Evolutionary conservation across 306 rosid species (phyloP), one percentile per base, ranked within the genome.

Genomic region (Lablab purpureus): DNA sequence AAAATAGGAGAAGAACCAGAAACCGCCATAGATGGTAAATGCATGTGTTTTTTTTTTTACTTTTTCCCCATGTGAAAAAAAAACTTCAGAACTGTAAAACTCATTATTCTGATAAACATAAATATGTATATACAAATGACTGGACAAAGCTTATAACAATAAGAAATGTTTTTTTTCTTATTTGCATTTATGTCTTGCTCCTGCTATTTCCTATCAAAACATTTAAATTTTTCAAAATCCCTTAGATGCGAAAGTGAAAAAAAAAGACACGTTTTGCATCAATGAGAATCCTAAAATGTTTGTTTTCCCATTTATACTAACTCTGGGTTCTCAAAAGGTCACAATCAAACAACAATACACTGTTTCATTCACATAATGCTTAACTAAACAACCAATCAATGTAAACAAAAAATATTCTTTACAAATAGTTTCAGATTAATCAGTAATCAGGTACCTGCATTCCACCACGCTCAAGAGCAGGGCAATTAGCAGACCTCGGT

Each of bases 401-500:
- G 3, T 4, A 47, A 15, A 47, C 0, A 51, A 40, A 40, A 9
- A 40, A 9, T 0, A 13, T 40, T 2, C 45, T 40, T 40, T 40
- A 10, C 45, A 40, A 10, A 37, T 6, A 37, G 43, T 37, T 7
- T 37, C 56, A 51, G 4, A 51, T n/a, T 34, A 13, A 52, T 23
- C 3, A 59, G 7, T 15, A 45, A 12, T 11, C 69, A 49, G n/a
- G 10, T 84, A 93, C 99, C 98, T 92, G 98, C 98, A 95, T 95
- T 79, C 99, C 99, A 23, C 90, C 97, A 17, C 50, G 87, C 81
- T 95, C 99, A 21, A 85, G 82, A 80, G 82, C 83, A 13, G 98
- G 73, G 32, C 76, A 49, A 83, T 95, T 95, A 1, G 97, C 99
- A 19, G 88, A 80, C 71, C 87, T 87, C 1, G 93, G 92, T 0